phyloP scores from a whole-genome alignment of 2,329 filamentous ascomycete genomes.

The Colletotrichum sp. region DNA sequence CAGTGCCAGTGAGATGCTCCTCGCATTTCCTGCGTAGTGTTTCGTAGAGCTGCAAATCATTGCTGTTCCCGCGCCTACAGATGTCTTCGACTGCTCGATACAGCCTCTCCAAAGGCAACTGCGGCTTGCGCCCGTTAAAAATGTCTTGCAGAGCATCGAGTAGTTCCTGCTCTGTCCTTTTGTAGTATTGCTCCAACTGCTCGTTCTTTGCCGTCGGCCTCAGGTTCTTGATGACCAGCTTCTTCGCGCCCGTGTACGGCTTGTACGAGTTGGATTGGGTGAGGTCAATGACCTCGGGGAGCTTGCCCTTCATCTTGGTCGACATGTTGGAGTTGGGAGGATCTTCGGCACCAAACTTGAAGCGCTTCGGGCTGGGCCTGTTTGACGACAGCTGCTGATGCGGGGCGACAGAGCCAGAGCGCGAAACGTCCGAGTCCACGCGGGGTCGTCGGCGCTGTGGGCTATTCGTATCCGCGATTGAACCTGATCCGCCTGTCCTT shows the following conservation, averaged over 20 bases:
- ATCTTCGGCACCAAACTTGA: slow-evolving; percentile 16
- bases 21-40: slow-evolving; percentile 72
- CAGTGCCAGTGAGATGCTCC: slow-evolving; percentile 65
- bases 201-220: slow-evolving; percentile 61
- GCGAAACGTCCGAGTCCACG: slow-evolving; percentile 37
- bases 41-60: slow-evolving; percentile 62
- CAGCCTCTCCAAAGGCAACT: slow-evolving; percentile 83
- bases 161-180: slow-evolving; percentile 76
- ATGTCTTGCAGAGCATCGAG: slow-evolving; percentile 75
- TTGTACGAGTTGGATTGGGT: slow-evolving; percentile 59
- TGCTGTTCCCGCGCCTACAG: slow-evolving; percentile 78
- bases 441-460: slow-evolving; percentile 44
- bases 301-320: slow-evolving; percentile 43
- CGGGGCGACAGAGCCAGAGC: slow-evolving; percentile 25
- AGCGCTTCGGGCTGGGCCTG: slow-evolving; percentile 22
- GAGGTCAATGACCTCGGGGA: slow-evolving; percentile 41
- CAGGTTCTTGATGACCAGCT: slow-evolving; percentile 93
- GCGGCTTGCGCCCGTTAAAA: slow-evolving; percentile 68
- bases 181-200: slow-evolving; percentile 79
- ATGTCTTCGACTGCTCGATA: slow-evolving; percentile 93
- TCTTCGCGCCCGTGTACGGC: slow-evolving; percentile 79
- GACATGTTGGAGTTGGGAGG: slow-evolving; percentile 14
- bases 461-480: slow-evolving; percentile 28
- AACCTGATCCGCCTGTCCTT: slow-evolving; percentile 11
- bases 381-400: slow-evolving; percentile 8